Percentiles rank a stretch among this genome's conserved stretches.
Evolutionary conservation across 768 basidiomycete species (phyloP).

Genomic region (Amanita subjunquillea): DNA sequence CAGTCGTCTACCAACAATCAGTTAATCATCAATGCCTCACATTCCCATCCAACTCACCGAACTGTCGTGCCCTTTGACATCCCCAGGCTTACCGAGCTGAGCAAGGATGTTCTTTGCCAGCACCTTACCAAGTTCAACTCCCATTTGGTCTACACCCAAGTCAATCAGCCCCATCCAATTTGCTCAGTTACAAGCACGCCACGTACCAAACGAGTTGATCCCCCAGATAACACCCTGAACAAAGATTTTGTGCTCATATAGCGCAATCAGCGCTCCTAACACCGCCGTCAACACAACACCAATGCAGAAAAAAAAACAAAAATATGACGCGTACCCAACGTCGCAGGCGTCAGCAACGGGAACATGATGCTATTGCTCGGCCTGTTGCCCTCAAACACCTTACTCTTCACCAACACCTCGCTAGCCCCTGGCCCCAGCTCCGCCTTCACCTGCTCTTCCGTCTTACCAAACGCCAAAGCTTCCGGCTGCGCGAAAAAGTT

Average conservation of each 20-base stretch:
- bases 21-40: neutral
- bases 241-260: slow-evolving; percentile 99
- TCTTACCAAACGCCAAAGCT: slow-evolving; percentile 96
- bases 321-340: slow-evolving; percentile 48
- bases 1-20: slow-evolving; percentile 58
- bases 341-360: slow-evolving; percentile 83
- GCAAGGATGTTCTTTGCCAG: slow-evolving; percentile 93
- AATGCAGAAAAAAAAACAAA: slow-evolving; percentile 6
- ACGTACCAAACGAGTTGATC: slow-evolving; percentile 91
- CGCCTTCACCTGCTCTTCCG: slow-evolving; percentile 73
- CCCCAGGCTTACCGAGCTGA: slow-evolving; percentile 70
- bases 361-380: slow-evolving; percentile 97
- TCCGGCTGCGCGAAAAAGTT: slow-evolving; percentile 99
- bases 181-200: neutral
- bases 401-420: slow-evolving; percentile 86
- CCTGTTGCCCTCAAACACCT: slow-evolving; percentile 96
- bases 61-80: slow-evolving; percentile 83
- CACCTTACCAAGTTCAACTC: slow-evolving; percentile 96
- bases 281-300: neutral
- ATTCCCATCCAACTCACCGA: slow-evolving; percentile 40
- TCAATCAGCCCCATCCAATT: neutral
- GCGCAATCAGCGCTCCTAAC: slow-evolving; percentile 65
- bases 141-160: slow-evolving; percentile 82
- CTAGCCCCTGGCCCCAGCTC: slow-evolving; percentile 62
- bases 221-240: slow-evolving; percentile 97